phyloP scores from a whole-genome alignment of 768 basidiomycete species.

The Trametes maxima region DNA sequence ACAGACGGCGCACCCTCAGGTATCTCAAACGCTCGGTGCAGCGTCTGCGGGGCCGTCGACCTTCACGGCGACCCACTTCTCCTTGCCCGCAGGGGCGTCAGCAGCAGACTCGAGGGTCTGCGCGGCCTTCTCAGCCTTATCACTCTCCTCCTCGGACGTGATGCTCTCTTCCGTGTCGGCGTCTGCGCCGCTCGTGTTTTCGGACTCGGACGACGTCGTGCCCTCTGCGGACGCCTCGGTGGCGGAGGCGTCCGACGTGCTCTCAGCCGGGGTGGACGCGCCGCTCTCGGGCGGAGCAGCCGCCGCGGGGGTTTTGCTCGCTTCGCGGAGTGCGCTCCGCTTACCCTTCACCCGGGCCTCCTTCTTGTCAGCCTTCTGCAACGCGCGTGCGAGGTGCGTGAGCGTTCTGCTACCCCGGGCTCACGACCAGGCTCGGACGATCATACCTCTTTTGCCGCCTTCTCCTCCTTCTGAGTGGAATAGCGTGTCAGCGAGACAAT shows the following conservation, averaged over 20 bases:
- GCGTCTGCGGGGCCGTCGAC: slow-evolving; percentile 35
- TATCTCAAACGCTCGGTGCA: neutral
- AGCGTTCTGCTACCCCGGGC: neutral
- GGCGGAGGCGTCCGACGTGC: slow-evolving; percentile 20
- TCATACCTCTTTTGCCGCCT: slow-evolving; percentile 26
- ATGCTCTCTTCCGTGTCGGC: slow-evolving; percentile 78
- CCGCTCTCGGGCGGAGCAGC: slow-evolving; percentile 3
- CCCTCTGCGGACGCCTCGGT: slow-evolving; percentile 19
- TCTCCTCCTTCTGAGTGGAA: slow-evolving; percentile 26
- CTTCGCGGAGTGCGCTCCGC: slow-evolving; percentile 43
- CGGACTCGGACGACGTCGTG: slow-evolving; percentile 40
- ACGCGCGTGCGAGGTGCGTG: slow-evolving; percentile 3
- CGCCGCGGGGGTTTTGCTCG: slow-evolving; percentile 15
- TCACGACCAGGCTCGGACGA: neutral
- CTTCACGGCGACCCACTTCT: slow-evolving; percentile 82
- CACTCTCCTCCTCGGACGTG: slow-evolving; percentile 68
- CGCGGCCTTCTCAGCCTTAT: slow-evolving; percentile 37
- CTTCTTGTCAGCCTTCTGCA: slow-evolving; percentile 57
- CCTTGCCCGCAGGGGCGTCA: slow-evolving; percentile 41
- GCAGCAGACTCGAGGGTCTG: slow-evolving; percentile 17
- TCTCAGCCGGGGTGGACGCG: neutral
- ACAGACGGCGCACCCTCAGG: neutral
- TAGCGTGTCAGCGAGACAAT: slow-evolving; percentile 1
- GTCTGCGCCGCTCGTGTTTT: slow-evolving; percentile 60
- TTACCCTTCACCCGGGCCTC: slow-evolving; percentile 58